Evolutionary conservation across 768 basidiomycete species (phyloP).

Genomic region (Cubamyces sp.): DNA sequence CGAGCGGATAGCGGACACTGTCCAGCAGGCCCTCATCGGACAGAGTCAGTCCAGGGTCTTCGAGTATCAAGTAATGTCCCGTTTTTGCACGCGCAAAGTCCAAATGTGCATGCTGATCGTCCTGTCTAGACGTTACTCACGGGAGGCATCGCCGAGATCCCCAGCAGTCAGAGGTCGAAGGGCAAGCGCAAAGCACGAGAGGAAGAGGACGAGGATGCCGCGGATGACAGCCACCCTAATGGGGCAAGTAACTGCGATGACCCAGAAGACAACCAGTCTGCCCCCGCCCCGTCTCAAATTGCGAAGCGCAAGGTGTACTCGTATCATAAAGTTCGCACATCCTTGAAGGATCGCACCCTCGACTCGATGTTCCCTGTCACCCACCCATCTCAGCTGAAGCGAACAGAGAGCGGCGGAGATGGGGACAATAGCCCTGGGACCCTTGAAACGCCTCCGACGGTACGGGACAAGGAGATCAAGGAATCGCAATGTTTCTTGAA

Average conservation of each 20-base stretch:
- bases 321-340: conserved; percentile 92
- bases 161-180: conserved; percentile 36
- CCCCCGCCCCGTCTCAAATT: conserved; percentile 18
- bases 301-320: conserved; percentile 56
- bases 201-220: conserved; percentile 37
- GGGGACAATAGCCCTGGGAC: conserved; percentile 46
- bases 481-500: conserved; percentile 79
- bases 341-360: conserved; percentile 83
- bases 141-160: conserved; percentile 46
- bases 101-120: background rate
- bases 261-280: background rate
- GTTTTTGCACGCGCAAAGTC: background rate
- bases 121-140: conserved; percentile 59
- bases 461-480: conserved; percentile 55
- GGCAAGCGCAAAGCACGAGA: conserved; percentile 39
- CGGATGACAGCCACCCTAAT: conserved; percentile 15
- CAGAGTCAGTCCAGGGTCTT: conserved; percentile 64
- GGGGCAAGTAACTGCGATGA: background rate
- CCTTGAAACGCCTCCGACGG: conserved; percentile 22
- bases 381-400: conserved; percentile 33
- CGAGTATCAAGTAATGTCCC: conserved; percentile 67
- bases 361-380: conserved; percentile 90
- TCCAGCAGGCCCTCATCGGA: conserved; percentile 67
- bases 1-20: conserved; percentile 70
- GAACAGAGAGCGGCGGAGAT: conserved; percentile 11